Evolutionary conservation across 305 asterid species (phyloP).

Genomic region (Solanum hybrid): DNA sequence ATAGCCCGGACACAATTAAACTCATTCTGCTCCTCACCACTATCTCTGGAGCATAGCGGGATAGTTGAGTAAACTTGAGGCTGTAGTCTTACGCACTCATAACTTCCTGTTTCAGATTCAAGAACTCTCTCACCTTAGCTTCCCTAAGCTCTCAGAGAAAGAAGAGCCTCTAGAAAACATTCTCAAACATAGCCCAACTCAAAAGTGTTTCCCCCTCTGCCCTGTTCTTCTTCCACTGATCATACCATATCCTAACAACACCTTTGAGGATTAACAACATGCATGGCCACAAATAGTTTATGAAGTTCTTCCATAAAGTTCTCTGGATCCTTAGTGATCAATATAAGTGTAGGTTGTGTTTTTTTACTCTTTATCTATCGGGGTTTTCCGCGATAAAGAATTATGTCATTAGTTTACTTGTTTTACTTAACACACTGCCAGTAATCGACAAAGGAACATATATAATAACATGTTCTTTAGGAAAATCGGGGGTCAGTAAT

Average conservation of each 20-base stretch:
- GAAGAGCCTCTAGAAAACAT: not conserved
- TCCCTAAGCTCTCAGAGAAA: not conserved
- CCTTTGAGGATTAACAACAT: not conserved
- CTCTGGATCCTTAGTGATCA: no score
- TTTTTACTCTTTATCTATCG: not conserved
- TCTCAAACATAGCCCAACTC: not conserved
- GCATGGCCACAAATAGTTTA: not conserved
- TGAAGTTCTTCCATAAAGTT: not conserved
- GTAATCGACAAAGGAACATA: not conserved
- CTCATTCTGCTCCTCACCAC: not conserved
- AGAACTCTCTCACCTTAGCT: not conserved
- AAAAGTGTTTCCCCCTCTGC: not conserved
- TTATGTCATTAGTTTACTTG: no score
- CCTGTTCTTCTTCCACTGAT: not conserved
- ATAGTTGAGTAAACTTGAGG: not conserved
- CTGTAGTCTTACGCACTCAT: not conserved
- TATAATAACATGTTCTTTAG: not conserved
- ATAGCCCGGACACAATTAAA: not conserved
- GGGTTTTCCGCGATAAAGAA: not conserved
- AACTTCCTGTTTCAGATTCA: not conserved
- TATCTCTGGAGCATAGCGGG: no score
- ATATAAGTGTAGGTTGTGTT: not conserved
- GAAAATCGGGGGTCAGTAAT: not conserved
- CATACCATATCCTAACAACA: not conserved
- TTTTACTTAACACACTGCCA: not conserved